Conservation (phyloP, 345 rosid species). For the Gossypium anomalum region DNA sequence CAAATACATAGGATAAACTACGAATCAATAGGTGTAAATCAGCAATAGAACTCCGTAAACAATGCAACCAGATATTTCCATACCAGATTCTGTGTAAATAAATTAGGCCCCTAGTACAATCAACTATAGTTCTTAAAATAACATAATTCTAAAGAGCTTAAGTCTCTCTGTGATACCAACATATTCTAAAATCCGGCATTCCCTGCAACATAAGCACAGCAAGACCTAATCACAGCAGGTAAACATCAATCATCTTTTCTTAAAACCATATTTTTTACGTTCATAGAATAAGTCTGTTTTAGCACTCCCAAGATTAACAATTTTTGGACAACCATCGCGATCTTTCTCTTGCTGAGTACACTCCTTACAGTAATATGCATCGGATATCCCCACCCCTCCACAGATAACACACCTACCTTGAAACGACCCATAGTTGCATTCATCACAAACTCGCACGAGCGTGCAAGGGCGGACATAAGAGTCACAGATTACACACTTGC, state of each 20-base stretch:
- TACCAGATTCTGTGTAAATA: neutral
- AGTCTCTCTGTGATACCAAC: neutral
- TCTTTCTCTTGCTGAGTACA: no score
- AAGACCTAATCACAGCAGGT: neutral
- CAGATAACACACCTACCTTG: slow-evolving; percentile 54
- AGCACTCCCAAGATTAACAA: no score
- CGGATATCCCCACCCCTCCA: no score
- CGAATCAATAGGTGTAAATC: neutral
- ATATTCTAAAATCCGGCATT: neutral
- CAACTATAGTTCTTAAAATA: neutral
- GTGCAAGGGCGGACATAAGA: slow-evolving; percentile 76
- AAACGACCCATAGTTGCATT: slow-evolving; percentile 72
- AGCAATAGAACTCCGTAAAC: neutral
- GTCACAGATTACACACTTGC: slow-evolving; percentile 67
- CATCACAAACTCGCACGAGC: slow-evolving; percentile 67
- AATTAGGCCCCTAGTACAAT: neutral
- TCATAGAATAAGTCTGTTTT: no score
- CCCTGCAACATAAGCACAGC: neutral
- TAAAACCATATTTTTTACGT: neutral
- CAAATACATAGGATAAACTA: neutral
- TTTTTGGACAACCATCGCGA: no score
- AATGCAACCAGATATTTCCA: neutral
- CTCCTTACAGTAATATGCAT: no score
- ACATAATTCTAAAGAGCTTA: neutral
- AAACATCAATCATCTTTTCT: slow-evolving; percentile 33